Evolutionary conservation across 108 stramenopile species (phyloP).

Genomic region (Stephanodiscus triporus): DNA sequence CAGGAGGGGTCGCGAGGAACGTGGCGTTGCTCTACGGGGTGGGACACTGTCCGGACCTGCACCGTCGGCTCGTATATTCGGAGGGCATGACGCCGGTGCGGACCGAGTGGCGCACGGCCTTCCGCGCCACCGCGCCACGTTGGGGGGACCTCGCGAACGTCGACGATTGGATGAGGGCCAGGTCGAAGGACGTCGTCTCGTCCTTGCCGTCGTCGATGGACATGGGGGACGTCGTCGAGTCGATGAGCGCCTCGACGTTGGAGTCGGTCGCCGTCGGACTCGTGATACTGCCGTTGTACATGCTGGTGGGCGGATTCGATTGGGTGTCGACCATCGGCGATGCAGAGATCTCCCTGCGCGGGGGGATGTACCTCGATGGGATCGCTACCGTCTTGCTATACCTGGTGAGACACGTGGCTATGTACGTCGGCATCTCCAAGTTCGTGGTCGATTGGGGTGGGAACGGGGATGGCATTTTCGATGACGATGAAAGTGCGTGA

Average conservation of each 20-base stretch:
- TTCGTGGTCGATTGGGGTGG: constrained; percentile 79
- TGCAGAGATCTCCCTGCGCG: constrained; percentile 44
- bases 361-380: constrained; percentile 43
- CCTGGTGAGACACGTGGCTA: constrained; percentile 67
- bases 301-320: constrained; percentile 79
- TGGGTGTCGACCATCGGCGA: constrained; percentile 74
- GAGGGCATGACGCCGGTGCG: constrained; percentile 56
- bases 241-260: constrained; percentile 36
- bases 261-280: constrained; percentile 52
- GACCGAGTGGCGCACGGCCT: constrained; percentile 77
- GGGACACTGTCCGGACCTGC: constrained; percentile 74
- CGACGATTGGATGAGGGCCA: constrained; percentile 8
- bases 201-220: constrained; percentile 7
- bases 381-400: constrained; percentile 49
- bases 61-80: constrained; percentile 48
- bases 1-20: background rate
- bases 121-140: constrained; percentile 46
- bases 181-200: constrained; percentile 7
- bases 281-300: constrained; percentile 59
- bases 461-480: constrained; percentile 31
- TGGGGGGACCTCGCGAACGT: constrained; percentile 35
- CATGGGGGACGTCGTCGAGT: constrained; percentile 10
- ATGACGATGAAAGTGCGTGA: constrained; percentile 25
- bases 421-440: constrained; percentile 73
- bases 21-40: constrained; percentile 75